These are phyloP conservation scores for Annulohypoxylon bovei DNA, from an alignment of 495 filamentous ascomycete species.

Conservation along the genomic window DNA sequence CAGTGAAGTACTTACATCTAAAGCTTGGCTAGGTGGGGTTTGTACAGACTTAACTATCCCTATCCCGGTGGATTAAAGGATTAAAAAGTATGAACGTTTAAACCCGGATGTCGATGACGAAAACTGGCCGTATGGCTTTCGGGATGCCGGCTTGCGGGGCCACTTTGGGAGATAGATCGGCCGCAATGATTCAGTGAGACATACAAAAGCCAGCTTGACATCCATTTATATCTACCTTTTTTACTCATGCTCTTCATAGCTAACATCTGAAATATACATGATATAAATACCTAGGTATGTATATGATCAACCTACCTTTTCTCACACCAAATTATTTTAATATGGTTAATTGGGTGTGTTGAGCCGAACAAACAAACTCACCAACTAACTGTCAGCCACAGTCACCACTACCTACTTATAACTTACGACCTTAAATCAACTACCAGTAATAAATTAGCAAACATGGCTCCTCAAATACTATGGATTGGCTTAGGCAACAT, in stretches of 20 bases:
- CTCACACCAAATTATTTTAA: neutral
- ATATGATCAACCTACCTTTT: neutral
- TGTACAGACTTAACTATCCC: no score
- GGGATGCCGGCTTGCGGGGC: slow-evolving; percentile 31
- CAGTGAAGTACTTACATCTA: no score
- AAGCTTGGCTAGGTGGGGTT: no score
- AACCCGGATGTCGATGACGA: slow-evolving; percentile 29
- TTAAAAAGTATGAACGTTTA: slow-evolving; percentile 1
- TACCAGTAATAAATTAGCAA: slow-evolving; percentile 10
- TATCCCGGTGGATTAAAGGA: no score
- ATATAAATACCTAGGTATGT: neutral
- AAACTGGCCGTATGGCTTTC: slow-evolving; percentile 21
- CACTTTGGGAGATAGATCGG: slow-evolving; percentile 6
- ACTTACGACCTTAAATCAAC: neutral
- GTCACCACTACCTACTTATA: neutral
- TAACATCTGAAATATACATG: neutral
- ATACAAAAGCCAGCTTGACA: slow-evolving; percentile 31
- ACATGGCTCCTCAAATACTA: slow-evolving; percentile 72
- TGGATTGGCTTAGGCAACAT: slow-evolving; percentile 95
- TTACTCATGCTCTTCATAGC: neutral
- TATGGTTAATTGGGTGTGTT: neutral
- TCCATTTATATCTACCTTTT: neutral
- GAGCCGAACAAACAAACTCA: neutral
- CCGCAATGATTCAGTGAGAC: neutral
- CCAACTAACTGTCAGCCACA: neutral